Conservation (phyloP, 805 yeast genomes). For the Nakazawaea ambrosiae region DNA sequence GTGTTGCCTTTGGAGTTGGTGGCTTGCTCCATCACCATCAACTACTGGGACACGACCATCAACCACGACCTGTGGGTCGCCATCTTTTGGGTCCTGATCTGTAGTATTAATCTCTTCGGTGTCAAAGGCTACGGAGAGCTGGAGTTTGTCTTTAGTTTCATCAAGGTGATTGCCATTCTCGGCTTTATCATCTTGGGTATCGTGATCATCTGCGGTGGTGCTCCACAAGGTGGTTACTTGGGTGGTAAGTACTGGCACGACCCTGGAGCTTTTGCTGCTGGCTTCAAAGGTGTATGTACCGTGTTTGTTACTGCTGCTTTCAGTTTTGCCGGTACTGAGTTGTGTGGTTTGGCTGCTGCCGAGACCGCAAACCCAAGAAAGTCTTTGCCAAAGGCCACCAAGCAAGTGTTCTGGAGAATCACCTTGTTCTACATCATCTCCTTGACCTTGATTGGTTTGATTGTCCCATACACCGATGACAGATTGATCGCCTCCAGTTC, state of each 20-base stretch:
- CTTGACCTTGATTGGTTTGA: conserved; percentile 46
- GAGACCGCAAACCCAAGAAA: conserved; percentile 58
- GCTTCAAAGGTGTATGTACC: conserved; percentile 59
- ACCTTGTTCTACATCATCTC: conserved; percentile 50
- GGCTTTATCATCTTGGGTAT: conserved; percentile 54
- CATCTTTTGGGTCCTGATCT: conserved; percentile 44
- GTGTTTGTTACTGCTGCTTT: conserved; percentile 57
- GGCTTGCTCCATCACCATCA: conserved; percentile 45
- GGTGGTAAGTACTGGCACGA: conserved; percentile 54
- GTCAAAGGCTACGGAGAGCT: conserved; percentile 66
- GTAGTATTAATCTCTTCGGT: conserved; percentile 51
- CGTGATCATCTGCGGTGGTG: conserved; percentile 53
- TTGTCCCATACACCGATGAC: conserved; percentile 51
- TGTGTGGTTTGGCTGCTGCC: conserved; percentile 59
- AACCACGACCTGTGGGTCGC: conserved; percentile 52
- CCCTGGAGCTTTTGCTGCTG: conserved; percentile 50
- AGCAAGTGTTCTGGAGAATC: conserved; percentile 61
- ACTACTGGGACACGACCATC: conserved; percentile 37
- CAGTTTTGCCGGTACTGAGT: conserved; percentile 62
- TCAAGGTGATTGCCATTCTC: conserved; percentile 49
- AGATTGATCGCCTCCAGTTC: conserved; percentile 42
- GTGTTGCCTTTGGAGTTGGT: conserved; percentile 50
- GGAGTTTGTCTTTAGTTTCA: conserved; percentile 48
- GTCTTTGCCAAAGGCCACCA: conserved; percentile 56
- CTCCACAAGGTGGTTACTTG: conserved; percentile 44